A percentile compares a stretch with the other conserved stretches of the same genome.
Conservation (phyloP, 768 basidiomycete genomes). For the Tulasnella sp. region DNA sequence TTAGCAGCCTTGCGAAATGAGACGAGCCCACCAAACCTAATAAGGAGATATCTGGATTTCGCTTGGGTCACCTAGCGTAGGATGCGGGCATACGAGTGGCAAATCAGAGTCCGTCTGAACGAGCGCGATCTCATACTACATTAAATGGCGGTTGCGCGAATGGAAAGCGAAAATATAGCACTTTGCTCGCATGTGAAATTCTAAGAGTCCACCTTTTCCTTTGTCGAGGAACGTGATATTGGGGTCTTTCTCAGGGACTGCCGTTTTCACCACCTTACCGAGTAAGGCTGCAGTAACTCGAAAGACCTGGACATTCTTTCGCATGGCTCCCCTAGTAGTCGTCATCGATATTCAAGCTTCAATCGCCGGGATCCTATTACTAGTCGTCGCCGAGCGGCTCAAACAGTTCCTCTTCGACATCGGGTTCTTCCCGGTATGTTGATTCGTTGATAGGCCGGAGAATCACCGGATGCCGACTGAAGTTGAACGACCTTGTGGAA, state of each 20-base stretch:
- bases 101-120: neutral
- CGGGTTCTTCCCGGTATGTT: neutral
- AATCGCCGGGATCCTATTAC: neutral
- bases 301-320: neutral
- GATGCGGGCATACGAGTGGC: neutral
- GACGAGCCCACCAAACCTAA: neutral
- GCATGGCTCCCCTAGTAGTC: neutral
- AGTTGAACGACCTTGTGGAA: neutral
- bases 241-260: neutral
- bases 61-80: neutral
- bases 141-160: neutral
- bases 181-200: neutral
- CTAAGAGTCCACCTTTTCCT: neutral
- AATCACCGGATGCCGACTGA: neutral
- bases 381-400: neutral
- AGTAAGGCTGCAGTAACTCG: neutral
- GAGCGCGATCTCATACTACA: neutral
- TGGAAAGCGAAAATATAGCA: neutral
- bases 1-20: neutral
- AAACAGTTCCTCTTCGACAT: neutral
- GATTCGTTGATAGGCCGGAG: neutral
- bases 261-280: neutral
- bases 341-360: neutral
- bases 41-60: neutral
- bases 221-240: neutral